Evolutionary conservation across 805 yeast genomes (phyloP), one percentile per base, ranked within the genome.

Genomic region (Kluyveromyces dobzhanskii): DNA sequence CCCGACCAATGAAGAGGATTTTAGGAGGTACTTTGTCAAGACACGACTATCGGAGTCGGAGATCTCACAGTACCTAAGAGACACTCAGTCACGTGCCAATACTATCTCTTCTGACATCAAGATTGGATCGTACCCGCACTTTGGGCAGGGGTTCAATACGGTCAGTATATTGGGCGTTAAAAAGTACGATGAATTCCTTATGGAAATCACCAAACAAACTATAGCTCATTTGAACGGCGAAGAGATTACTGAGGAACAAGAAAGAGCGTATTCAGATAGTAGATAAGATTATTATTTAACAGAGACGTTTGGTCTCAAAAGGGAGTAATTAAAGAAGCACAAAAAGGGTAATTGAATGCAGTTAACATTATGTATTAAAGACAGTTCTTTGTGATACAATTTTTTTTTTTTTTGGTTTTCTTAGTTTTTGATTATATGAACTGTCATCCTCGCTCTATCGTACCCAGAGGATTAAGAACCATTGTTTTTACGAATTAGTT

Each of bases 71-170:
- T 74, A 65, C 38, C 63, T 85, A 44, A 51, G 72, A 1, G 51
- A 61, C 2, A 55, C 82, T 21, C 92, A 84, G 47, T 51, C 53
- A 2, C 57, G 59, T 32, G 65, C 66, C 16, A 49, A 51, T 4
- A 42, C 48, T 4, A 45, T 51, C 4, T 58, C 61, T 4, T 40
- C 44, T 14, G 56, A 54, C 25, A 68, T 85, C 37, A 86, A 85
- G 53, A 69, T 86, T 35, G 95, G 95, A 3, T 79, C 88, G 25
- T 86, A 86, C 54, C 95, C 95, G 1, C 95, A 86, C 57, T 70
- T 74, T 61, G 69, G 70, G 12, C 70, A 75, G 59, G 69, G 73
- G 1, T 62, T 75, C 39, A 80, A 75, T 48, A 85, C 94, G 0
- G 75, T 86, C 14, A 81, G 94, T 48, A 70, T 86, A 13, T 67